Evolutionary conservation across 2,329 filamentous ascomycete genomes (phyloP), one percentile per base, ranked within the genome.

Genomic region (Cladophialophora carrionii): DNA sequence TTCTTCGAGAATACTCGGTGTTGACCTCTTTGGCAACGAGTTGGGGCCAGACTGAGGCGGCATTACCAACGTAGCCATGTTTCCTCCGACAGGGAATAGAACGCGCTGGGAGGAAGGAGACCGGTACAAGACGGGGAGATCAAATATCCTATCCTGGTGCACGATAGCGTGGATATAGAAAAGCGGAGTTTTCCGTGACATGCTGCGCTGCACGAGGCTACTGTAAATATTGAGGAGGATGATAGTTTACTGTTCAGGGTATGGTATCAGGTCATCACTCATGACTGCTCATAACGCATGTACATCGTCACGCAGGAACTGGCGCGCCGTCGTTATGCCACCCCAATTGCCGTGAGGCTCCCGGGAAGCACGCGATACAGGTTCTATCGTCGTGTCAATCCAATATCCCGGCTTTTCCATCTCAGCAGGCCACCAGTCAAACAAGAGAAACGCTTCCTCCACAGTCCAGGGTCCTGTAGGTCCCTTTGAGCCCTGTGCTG

Each of bases 391-490:
- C n/a, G n/a, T 22, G 4, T 46, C 48, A 9, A 31, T 43, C 67
- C 67, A 69, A 20, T 62, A 69, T 12, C 24, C 65, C 5, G 70
- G 70, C 59, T 65, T 70, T 31, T 61, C 43, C 29, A 65, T 56
- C 17, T 59, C 66, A 8, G 66, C 34, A 9, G 71, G 71, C 71
- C 71, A 72, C 64, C 65, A 67, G 52, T 70, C 67, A 57, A 72
- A 72, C n/a, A 72, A 58, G 12, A 71, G 58, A 66, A 68, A 72
- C 17, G 71, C 68, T 59, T 72, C 71, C 17, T 66, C 63, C 2
- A 57, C 17, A 17, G 66, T 72, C 71, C 71, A 81, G 71, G 20
- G 72, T 24, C 70, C 70, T 24, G 46, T 64, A 12, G 57, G 62
- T 4, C 43, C 59, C 41, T 59, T 52, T 10, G 34, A 14, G 22